Evolutionary conservation across 495 filamentous ascomycete species (phyloP).

Genomic region (Glarea lozoyensis): DNA sequence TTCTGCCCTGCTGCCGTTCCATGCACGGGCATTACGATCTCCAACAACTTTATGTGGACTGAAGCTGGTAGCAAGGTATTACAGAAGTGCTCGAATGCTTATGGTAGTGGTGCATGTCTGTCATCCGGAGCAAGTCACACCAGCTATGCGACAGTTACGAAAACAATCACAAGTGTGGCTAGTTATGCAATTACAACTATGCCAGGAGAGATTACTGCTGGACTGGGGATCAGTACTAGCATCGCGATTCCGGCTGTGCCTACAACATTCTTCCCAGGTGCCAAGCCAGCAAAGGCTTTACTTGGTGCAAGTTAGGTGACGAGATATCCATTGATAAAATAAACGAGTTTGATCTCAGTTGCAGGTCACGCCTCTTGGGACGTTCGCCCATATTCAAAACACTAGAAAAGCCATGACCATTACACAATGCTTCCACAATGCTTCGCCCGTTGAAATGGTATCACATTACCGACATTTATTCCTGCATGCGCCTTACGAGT

Average conservation of each 20-base stretch:
- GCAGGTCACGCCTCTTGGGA: no score
- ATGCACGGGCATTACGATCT: slow-evolving; percentile 42
- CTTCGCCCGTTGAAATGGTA: no score
- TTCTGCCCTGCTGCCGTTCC: slow-evolving; percentile 26
- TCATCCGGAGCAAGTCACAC: slow-evolving; percentile 5
- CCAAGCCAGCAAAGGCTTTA: slow-evolving; percentile 22
- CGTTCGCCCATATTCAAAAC: no score
- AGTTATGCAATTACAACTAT: slow-evolving; percentile 41
- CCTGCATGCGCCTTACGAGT: no score
- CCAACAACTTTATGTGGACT: slow-evolving; percentile 53
- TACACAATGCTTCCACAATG: no score
- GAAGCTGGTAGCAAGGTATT: slow-evolving; percentile 22
- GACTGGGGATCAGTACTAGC: slow-evolving; percentile 31
- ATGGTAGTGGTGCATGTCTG: slow-evolving; percentile 18
- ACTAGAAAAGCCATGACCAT: no score
- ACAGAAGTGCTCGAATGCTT: slow-evolving; percentile 20
- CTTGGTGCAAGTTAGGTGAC: no score
- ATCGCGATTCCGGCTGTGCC: slow-evolving; percentile 48
- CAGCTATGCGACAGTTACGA: not conserved
- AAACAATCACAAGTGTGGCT: slow-evolving; percentile 4
- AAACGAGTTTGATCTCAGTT: no score
- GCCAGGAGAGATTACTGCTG: slow-evolving; percentile 33
- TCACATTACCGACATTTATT: no score
- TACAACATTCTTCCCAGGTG: slow-evolving; percentile 42
- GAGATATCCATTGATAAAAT: no score